Evolutionary conservation across 345 rosid genomes (phyloP).

Genomic region (Pseudoturritis turrita): DNA sequence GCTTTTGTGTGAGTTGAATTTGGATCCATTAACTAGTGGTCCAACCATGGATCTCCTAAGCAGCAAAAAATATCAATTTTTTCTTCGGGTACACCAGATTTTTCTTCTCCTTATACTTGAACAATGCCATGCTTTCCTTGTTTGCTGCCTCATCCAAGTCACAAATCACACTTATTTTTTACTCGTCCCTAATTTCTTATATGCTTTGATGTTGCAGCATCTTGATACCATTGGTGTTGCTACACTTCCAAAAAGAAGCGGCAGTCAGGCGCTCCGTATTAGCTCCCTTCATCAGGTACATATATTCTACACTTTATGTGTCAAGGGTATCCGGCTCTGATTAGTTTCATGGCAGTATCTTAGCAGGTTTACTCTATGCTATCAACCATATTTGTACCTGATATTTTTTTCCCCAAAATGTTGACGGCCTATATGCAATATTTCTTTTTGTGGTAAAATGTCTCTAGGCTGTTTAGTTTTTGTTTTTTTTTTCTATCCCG

Average conservation of each 20-base stretch:
- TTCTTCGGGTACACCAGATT: conserved; percentile 51
- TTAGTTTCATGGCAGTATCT: not conserved
- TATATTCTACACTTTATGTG: not conserved
- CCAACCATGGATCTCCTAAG: conserved; percentile 86
- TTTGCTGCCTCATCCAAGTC: not conserved
- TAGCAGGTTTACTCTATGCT: not conserved
- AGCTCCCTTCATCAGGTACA: conserved; percentile 97
- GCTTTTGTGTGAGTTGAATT: conserved; percentile 80
- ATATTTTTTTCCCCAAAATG: not conserved
- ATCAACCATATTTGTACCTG: not conserved
- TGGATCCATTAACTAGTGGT: conserved; percentile 79
- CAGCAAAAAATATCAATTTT: conserved; percentile 77
- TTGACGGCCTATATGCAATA: not conserved
- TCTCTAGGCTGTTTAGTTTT: not conserved
- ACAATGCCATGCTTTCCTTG: not conserved
- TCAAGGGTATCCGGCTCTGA: not conserved
- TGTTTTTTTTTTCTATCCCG: not conserved
- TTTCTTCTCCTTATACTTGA: conserved; percentile 2
- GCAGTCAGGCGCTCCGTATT: conserved; percentile 77
- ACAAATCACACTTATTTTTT: not conserved
- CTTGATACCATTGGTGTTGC: conserved; percentile 80
- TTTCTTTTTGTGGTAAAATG: not conserved
- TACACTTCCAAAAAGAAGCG: conserved; percentile 81
- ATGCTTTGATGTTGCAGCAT: conserved; percentile 47
- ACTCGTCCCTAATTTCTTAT: not conserved